Evolutionary conservation across 305 asterid species (phyloP).

Genomic region (Solanum hybrid): DNA sequence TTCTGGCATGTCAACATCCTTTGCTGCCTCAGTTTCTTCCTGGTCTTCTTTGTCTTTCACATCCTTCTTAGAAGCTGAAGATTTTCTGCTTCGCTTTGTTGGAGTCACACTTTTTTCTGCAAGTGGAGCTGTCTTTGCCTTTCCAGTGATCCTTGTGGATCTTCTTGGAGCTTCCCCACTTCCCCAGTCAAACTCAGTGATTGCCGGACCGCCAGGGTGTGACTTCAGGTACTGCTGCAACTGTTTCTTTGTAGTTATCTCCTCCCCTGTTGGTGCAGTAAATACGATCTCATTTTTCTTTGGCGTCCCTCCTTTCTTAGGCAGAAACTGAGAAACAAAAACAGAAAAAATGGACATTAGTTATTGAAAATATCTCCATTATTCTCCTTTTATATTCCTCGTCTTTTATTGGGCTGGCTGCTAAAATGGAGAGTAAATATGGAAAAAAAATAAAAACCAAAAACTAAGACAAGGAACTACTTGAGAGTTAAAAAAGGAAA

Average conservation of each 20-base stretch:
- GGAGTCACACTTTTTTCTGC: slow-evolving; percentile 18
- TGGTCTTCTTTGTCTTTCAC: slow-evolving; percentile 14
- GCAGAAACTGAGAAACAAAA: slow-evolving; percentile 20
- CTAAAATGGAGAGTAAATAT: not conserved
- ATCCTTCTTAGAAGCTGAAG: slow-evolving; percentile 25
- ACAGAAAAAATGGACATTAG: not conserved
- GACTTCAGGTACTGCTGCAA: slow-evolving; percentile 41
- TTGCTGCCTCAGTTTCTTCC: slow-evolving; percentile 18
- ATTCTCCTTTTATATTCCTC: not conserved
- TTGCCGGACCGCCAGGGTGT: slow-evolving; percentile 35
- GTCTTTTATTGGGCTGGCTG: not conserved
- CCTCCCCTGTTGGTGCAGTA: slow-evolving; percentile 48
- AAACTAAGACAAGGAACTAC: not conserved
- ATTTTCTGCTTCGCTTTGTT: slow-evolving; percentile 25
- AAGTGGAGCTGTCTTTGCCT: slow-evolving; percentile 27
- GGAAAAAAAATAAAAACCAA: not conserved
- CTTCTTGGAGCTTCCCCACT: slow-evolving; percentile 45
- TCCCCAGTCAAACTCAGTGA: slow-evolving; percentile 44
- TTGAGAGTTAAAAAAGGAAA: not conserved
- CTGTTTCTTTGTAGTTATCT: slow-evolving; percentile 30
- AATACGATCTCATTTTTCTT: slow-evolving; percentile 37
- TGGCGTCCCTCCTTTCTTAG: slow-evolving; percentile 22
- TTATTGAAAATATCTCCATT: not conserved
- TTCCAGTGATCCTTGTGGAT: slow-evolving; percentile 41
- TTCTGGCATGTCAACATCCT: slow-evolving; percentile 19